Base-by-base conservation (phyloP, 371 early-diverging fungal genomes). In the Furculomyces boomerangus region DNA sequence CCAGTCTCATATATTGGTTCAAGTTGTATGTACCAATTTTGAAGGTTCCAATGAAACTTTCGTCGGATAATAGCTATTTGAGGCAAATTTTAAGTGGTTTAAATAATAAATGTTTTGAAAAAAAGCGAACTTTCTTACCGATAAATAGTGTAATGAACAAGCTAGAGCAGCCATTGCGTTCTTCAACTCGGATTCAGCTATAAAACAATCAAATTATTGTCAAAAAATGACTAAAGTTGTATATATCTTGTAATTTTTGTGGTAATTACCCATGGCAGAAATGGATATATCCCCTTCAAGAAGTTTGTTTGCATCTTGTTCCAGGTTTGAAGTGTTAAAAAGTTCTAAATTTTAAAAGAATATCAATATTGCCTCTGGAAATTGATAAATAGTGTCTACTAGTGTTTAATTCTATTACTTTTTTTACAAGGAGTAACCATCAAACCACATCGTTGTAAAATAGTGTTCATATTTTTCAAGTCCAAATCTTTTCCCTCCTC, bases 1-100 rank as follows among this genome's bases (percentile, higher is more conserved):
- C 97, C 39, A 96, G 73, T 43, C 80, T 75, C 93, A 94, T 91
- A 62, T 79, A 92, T 62, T 91, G 90, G 2, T 84, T 77, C 43
- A 92, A 65, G 60, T 88, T 85, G 64, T 88, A 85, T 28, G 71
- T 68, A 41, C 64, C 57, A 2, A 93, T 62, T 1, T 68, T 61
- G 61, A 82, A 93, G 49, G 79, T 74, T 29, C 84, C 80, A 63
- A 78, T 77, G 62, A 84, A 86, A 41, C 74, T 69, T 44, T 83
- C 82, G 57, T 90, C 88, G 0, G 66, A 60, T 50, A 88, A 55
- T 5, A 94, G 72, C 62, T 84, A 66, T 20, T 61, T 60, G 26
- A 57, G 2, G 1, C 5, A 1, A 14, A 49, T 7, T 14, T 13
- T 46, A 8, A 8, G 13, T 46, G 46, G 46, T 13, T 27, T 27